Conservation (phyloP, 345 rosid species). For the Cardamine chenopodiifolia region DNA sequence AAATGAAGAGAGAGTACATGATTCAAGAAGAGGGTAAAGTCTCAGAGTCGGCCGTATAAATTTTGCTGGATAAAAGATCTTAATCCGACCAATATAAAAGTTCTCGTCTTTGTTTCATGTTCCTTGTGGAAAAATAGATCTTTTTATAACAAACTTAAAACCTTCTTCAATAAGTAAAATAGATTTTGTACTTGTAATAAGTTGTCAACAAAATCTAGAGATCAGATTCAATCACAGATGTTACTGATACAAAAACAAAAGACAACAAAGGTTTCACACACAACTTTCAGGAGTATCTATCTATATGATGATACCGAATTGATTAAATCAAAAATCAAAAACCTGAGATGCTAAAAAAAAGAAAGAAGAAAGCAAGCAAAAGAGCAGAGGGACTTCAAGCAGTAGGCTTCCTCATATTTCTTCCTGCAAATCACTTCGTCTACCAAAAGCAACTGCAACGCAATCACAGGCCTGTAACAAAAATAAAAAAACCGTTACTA, state of each 20-base stretch:
- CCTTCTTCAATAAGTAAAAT: constrained; percentile 2
- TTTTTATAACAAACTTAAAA: neutral
- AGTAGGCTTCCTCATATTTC: constrained; percentile 97
- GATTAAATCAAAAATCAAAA: neutral
- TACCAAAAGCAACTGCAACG: constrained; percentile 91
- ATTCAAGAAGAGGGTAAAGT: constrained; percentile 61
- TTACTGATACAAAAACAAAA: neutral
- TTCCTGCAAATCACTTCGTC: constrained; percentile 98
- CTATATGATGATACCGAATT: neutral
- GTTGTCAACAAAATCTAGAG: neutral
- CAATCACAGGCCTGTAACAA: constrained; percentile 83
- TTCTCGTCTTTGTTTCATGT: constrained; percentile 1
- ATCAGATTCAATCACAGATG: constrained; percentile 14
- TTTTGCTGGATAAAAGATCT: neutral
- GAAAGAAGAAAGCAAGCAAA: constrained; percentile 2
- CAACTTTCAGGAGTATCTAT: neutral
- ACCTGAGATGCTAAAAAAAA: neutral
- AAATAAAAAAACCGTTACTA: neutral
- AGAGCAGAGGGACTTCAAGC: constrained; percentile 21
- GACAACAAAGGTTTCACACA: neutral
- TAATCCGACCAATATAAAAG: neutral
- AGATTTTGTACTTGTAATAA: constrained; percentile 4
- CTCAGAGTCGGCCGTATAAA: constrained; percentile 29
- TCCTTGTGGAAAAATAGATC: neutral
- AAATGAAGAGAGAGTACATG: constrained; percentile 92